These are phyloP conservation scores for Pelargonium fulgidum DNA, from an alignment of 441 rosid species.

Conservation along the genomic window DNA sequence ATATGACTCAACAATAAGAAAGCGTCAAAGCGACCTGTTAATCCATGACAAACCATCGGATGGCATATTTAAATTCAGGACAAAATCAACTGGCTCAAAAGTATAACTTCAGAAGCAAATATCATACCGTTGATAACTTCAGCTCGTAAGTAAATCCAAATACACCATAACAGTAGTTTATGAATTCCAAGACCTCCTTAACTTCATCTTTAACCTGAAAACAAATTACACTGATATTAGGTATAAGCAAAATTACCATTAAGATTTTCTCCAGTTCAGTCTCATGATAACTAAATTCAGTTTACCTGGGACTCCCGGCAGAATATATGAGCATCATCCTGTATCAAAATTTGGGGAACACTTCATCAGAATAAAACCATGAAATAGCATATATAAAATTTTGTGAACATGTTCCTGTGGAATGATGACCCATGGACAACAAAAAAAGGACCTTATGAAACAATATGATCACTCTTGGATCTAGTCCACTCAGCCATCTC, in stretches of 20 bases:
- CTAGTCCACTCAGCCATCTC: background rate
- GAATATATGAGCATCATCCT: slow-evolving; percentile 99
- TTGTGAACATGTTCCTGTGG: background rate
- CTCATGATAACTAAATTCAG: slow-evolving; percentile 18
- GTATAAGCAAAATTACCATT: slow-evolving; percentile 10
- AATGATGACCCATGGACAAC: background rate
- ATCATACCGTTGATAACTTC: slow-evolving; percentile 85
- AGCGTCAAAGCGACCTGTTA: too few relatives aligned
- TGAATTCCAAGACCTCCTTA: slow-evolving; percentile 71
- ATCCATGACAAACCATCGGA: too few relatives aligned
- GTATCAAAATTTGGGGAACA: slow-evolving; percentile 25
- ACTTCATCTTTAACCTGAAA: slow-evolving; percentile 89
- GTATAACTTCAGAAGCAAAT: background rate
- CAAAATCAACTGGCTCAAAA: too few relatives aligned
- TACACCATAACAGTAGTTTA: slow-evolving; percentile 54
- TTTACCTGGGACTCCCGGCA: slow-evolving; percentile 80
- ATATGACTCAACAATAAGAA: background rate
- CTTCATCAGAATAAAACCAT: slow-evolving; percentile 3
- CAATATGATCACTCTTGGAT: background rate
- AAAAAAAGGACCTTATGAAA: background rate
- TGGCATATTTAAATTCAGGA: background rate
- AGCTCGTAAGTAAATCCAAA: slow-evolving; percentile 91
- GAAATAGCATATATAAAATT: background rate
- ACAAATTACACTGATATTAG: slow-evolving; percentile 17
- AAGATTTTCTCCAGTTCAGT: background rate